Base-by-base conservation (phyloP, 2,329 filamentous ascomycete genomes). In the Coniochaeta sp. region DNA sequence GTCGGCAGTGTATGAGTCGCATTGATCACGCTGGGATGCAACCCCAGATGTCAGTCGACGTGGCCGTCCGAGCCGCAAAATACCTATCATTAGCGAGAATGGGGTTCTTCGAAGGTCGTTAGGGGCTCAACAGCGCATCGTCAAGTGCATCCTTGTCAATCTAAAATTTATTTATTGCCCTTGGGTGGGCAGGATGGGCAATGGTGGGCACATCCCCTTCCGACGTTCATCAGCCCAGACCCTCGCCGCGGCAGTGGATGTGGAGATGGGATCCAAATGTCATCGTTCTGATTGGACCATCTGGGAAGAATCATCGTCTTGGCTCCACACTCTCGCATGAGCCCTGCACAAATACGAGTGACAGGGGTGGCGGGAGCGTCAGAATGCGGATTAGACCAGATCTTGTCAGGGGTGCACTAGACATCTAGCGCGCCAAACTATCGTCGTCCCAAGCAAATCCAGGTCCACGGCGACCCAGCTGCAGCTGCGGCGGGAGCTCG, bases 291-390 rank as follows among this genome's bases (percentile, higher is more conserved):
- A 40, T 34, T 38, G 24, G 56, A 17, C 9, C 16, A n/a, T 57
- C 22, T 26, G 8, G 4, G 16, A 47, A 26, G 19, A 31, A 52
- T 11, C 6, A 52, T 52, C 24, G 47, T 14, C 24, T 26, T 31
- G 22, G 33, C 34, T 28, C 54, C 54, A 52, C 59, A 19, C 26
- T 17, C 28, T 31, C 50, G 59, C 59, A 60, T 57, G 50, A 47
- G 52, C 59, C 50, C 36, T 57, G 59, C 36, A 40, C 19, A 57
- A 52, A 60, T 60, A 60, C 59, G 59, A 60, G 40, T 57, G 36
- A 57, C 59, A 57, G 54, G 59, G 59, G 52, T 56, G 34, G 59
- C 47, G 24, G 47, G 47, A 26, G 3, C 38, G 16, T 40, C 38
- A 40, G 38, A 40, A 40, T 40, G 17, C 38, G 38, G 38, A 40